phyloP scores from a whole-genome alignment of 2,329 filamentous ascomycete species.

The Fusarium coicis region DNA sequence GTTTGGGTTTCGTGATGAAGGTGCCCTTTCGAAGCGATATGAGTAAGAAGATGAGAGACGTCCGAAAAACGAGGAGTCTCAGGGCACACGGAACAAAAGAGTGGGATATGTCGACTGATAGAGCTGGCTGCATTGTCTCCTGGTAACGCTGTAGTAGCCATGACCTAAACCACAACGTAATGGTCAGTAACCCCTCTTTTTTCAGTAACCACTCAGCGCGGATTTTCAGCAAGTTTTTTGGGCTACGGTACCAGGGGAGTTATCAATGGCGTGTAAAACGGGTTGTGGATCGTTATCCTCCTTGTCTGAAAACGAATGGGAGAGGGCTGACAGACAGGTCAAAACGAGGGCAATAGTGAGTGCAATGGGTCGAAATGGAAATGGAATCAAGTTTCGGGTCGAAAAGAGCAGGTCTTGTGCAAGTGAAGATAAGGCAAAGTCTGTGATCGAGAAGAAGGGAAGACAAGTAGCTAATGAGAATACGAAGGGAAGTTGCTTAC shows the following conservation, averaged over 20 bases:
- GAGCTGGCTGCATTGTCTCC: constrained; percentile 36
- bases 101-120: constrained; percentile 63
- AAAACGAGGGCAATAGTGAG: constrained; percentile 26
- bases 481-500: constrained; percentile 26
- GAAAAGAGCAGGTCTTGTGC: constrained; percentile 39
- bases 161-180: constrained; percentile 45
- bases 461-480: constrained; percentile 13
- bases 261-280: background rate
- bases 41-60: constrained; percentile 89
- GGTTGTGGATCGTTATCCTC: constrained; percentile 4
- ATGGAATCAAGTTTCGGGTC: constrained; percentile 36
- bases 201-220: constrained; percentile 22
- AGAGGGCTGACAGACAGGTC: constrained; percentile 43
- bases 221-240: background rate
- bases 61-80: constrained; percentile 86
- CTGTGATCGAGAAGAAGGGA: constrained; percentile 31
- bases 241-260: background rate
- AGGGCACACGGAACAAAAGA: constrained; percentile 86
- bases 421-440: constrained; percentile 12
- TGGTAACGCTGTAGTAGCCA: constrained; percentile 49
- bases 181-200: constrained; percentile 19
- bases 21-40: constrained; percentile 93
- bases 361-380: constrained; percentile 17
- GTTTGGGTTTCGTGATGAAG: constrained; percentile 85
- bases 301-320: constrained; percentile 27